phyloP scores from a whole-genome alignment of 768 basidiomycete genomes.

The Mycena epipterygia region DNA sequence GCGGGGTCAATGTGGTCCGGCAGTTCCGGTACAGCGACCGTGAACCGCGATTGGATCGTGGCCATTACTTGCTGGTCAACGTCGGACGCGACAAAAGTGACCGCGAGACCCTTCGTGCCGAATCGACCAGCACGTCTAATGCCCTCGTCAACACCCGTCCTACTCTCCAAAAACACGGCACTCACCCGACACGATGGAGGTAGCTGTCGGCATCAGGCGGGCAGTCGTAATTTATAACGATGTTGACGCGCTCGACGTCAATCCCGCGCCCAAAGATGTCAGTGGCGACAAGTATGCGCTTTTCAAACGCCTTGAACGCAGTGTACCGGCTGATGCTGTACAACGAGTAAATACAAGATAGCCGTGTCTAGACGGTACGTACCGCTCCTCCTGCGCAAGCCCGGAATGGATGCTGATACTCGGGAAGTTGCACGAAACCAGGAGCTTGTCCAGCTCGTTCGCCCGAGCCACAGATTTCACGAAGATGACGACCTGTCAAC shows the following conservation, averaged over 20 bases:
- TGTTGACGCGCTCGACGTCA: constrained; percentile 99
- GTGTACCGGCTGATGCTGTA: constrained; percentile 93
- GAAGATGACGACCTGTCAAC: constrained; percentile 94
- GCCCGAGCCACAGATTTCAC: constrained; percentile 98
- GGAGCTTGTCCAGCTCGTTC: constrained; percentile 94
- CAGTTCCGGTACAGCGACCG: constrained; percentile 95
- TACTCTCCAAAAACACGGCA: constrained; percentile 10
- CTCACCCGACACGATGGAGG: constrained; percentile 95
- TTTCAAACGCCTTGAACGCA: constrained; percentile 99
- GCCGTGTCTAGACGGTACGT: constrained; percentile 43
- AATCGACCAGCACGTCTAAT: constrained; percentile 96
- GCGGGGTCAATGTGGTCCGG: constrained; percentile 95
- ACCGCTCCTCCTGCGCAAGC: constrained; percentile 96
- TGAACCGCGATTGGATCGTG: constrained; percentile 95
- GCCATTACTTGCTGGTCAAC: constrained; percentile 95
- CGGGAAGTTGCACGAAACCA: constrained; percentile 98
- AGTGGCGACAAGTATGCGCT: constrained; percentile 98
- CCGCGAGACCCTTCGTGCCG: constrained; percentile 98
- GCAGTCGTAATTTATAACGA: constrained; percentile 99
- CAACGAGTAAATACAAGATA: neutral
- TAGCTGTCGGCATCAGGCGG: constrained; percentile 98
- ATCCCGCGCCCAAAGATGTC: constrained; percentile 99
- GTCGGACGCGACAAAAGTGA: constrained; percentile 96
- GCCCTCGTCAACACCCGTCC: neutral
- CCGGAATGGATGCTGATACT: constrained; percentile 98